phyloP scores from a whole-genome alignment of 2,329 filamentous ascomycete genomes.

The Xylariaceae sp. region DNA sequence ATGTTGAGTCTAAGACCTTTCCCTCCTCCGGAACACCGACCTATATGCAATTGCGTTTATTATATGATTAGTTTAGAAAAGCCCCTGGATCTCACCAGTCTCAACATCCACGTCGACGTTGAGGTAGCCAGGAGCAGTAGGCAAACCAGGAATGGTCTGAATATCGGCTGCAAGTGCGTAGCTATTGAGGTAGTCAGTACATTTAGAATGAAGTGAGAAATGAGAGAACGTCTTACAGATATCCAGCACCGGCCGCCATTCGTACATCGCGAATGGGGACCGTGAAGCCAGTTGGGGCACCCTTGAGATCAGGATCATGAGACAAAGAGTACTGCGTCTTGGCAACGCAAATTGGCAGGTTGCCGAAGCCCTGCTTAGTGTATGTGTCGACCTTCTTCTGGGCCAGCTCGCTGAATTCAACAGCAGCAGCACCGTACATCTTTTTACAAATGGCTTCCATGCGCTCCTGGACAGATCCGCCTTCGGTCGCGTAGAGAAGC shows the following conservation, averaged over 20 bases:
- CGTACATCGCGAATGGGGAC: slow-evolving; percentile 92
- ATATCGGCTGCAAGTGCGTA: slow-evolving; percentile 96
- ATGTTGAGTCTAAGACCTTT: slow-evolving; percentile 16
- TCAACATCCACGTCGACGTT: slow-evolving; percentile 84
- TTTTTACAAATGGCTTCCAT: slow-evolving; percentile 86
- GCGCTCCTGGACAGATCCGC: slow-evolving; percentile 73
- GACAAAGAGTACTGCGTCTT: slow-evolving; percentile 98
- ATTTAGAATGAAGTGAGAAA: not conserved
- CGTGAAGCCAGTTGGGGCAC: slow-evolving; percentile 89
- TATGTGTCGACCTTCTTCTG: slow-evolving; percentile 97
- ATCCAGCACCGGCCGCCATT: slow-evolving; percentile 90
- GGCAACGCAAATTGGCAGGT: slow-evolving; percentile 92
- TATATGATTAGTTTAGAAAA: slow-evolving; percentile 69
- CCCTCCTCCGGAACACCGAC: slow-evolving; percentile 9
- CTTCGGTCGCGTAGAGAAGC: slow-evolving; percentile 78
- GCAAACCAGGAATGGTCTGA: slow-evolving; percentile 94
- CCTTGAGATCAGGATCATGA: slow-evolving; percentile 91
- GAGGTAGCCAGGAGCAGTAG: slow-evolving; percentile 90
- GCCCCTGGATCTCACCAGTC: slow-evolving; percentile 81
- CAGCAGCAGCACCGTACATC: slow-evolving; percentile 89
- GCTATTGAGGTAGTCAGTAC: slow-evolving; percentile 45
- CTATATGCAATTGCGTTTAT: not conserved
- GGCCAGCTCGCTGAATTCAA: slow-evolving; percentile 91
- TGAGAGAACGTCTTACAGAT: slow-evolving; percentile 59
- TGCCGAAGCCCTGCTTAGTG: slow-evolving; percentile 84